These are phyloP conservation scores for Metschnikowia aberdeeniae DNA, from an alignment of 805 yeast species.

Conservation along the genomic window DNA sequence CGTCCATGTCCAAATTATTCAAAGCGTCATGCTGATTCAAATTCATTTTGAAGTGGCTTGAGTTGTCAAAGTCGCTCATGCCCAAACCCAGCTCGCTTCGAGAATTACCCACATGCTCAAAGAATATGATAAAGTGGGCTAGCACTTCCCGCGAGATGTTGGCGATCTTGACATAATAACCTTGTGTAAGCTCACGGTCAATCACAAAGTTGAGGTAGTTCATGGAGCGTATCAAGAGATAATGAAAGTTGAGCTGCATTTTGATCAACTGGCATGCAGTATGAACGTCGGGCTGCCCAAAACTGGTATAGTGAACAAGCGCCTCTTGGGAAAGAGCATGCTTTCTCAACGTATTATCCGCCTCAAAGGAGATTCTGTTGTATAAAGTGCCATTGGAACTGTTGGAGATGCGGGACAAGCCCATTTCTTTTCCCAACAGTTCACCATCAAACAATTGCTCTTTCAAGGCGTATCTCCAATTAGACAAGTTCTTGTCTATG, in stretches of 20 bases:
- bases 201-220: conserved; percentile 39
- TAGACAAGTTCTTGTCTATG: conserved; percentile 38
- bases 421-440: conserved; percentile 30
- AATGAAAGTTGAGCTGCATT: conserved; percentile 43
- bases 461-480: conserved; percentile 39
- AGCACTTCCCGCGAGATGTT: conserved; percentile 37
- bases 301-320: conserved; percentile 21
- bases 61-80: conserved; percentile 1
- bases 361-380: conserved; percentile 24
- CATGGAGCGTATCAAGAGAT: conserved; percentile 37
- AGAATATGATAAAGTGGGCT: conserved; percentile 34
- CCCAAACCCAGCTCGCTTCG: conserved; percentile 1
- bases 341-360: conserved; percentile 12
- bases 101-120: conserved; percentile 30
- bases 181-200: conserved; percentile 36
- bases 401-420: conserved; percentile 25
- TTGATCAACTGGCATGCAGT: conserved; percentile 39
- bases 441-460: conserved; percentile 21
- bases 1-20: conserved; percentile 37
- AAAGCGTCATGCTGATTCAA: conserved; percentile 3
- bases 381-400: conserved; percentile 26
- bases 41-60: conserved; percentile 2
- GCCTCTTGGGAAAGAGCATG: conserved; percentile 15
- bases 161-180: conserved; percentile 33
- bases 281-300: conserved; percentile 36